Evolutionary conservation across 2,329 filamentous ascomycete genomes (phyloP).

Genomic region (Sarocladium strictum): DNA sequence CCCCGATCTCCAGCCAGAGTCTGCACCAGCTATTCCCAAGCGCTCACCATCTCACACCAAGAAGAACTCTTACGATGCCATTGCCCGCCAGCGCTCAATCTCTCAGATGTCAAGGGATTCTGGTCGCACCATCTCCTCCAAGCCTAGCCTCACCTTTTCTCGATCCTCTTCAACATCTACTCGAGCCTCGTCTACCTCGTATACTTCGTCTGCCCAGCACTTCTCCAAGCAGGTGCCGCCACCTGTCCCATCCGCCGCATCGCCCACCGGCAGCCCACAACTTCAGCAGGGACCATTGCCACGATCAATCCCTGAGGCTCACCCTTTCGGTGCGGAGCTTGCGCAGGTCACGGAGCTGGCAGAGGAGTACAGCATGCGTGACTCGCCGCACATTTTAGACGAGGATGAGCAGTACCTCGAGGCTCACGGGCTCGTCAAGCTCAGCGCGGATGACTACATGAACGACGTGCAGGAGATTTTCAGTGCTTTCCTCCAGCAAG

Average conservation of each 20-base stretch:
- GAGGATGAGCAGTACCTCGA: conserved; percentile 62
- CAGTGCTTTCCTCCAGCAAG: conserved; percentile 47
- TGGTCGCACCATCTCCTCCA: conserved; percentile 46
- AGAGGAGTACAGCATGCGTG: conserved; percentile 72
- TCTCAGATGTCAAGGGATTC: conserved; percentile 53
- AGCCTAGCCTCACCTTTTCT: conserved; percentile 50
- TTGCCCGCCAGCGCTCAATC: conserved; percentile 61
- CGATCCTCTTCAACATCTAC: conserved; percentile 52
- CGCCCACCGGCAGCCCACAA: conserved; percentile 27
- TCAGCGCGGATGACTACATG: conserved; percentile 77
- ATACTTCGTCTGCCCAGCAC: conserved; percentile 23
- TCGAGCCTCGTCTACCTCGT: conserved; percentile 42
- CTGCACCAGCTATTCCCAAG: conserved; percentile 64
- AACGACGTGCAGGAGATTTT: conserved; percentile 69
- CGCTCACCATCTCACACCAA: conserved; percentile 86
- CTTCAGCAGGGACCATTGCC: conserved; percentile 5
- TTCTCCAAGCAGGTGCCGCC: conserved; percentile 23
- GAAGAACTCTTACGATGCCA: conserved; percentile 66
- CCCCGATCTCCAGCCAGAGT: conserved; percentile 33
- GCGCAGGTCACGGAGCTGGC: conserved; percentile 89
- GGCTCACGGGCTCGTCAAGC: conserved; percentile 64
- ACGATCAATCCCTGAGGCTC: conserved; percentile 30
- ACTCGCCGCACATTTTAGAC: conserved; percentile 55
- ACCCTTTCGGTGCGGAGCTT: conserved; percentile 86
- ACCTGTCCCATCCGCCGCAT: conserved; percentile 25